A percentile compares a stretch with the other conserved stretches of the same genome.
These are phyloP conservation scores for Cicer yamashitae DNA, from an alignment of 306 rosid genomes.

Conservation along the genomic window DNA sequence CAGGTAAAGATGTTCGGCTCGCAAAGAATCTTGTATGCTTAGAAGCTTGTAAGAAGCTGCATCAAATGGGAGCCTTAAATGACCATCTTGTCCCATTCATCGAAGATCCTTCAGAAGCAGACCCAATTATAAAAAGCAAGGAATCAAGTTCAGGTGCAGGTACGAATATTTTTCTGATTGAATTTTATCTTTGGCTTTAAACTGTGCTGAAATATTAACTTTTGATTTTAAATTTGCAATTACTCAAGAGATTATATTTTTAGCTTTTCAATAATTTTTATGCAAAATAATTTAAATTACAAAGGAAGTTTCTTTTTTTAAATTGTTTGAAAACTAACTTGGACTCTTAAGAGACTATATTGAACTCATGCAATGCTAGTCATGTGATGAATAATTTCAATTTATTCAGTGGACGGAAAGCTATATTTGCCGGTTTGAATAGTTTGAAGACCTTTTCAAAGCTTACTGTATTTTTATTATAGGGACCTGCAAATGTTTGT, in stretches of 20 bases:
- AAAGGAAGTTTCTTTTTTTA: neutral
- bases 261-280: constrained; percentile 11
- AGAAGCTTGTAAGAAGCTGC: constrained; percentile 93
- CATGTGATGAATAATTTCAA: neutral
- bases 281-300: neutral
- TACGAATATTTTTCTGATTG: constrained; percentile 40
- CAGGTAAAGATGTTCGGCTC: constrained; percentile 55
- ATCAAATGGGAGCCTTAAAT: constrained; percentile 79
- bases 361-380: neutral
- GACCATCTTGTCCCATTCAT: constrained; percentile 76
- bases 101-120: constrained; percentile 54
- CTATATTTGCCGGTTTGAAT: no score
- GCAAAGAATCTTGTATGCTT: constrained; percentile 85
- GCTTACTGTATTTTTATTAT: neutral
- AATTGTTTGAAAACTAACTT: neutral
- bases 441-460: no score
- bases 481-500: constrained; percentile 23
- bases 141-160: constrained; percentile 72
- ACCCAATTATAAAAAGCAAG: constrained; percentile 51
- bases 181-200: constrained; percentile 22
- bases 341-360: neutral
- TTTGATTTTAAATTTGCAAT: constrained; percentile 30
- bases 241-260: neutral
- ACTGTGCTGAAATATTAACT: constrained; percentile 13
- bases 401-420: no score